phyloP scores from a whole-genome alignment of 352 stramenopile species.

The Globisporangium cylindrosporum region DNA sequence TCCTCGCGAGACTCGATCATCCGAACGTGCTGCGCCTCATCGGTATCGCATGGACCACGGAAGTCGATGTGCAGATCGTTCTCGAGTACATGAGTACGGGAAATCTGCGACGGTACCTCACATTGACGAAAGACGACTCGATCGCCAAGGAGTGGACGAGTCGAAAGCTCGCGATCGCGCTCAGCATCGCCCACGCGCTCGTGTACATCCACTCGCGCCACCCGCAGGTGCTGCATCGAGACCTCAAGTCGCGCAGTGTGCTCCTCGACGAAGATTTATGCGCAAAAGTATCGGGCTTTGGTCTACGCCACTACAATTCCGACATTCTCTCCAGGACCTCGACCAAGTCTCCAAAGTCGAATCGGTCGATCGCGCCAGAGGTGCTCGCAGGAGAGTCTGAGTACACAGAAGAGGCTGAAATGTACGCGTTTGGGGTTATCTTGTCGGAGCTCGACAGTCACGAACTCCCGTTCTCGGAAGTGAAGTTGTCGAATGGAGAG shows the following conservation, averaged over 20 bases:
- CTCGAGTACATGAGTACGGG: conserved; percentile 73
- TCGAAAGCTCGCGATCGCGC: conserved; percentile 54
- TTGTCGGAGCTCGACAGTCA: conserved; percentile 69
- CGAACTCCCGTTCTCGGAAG: conserved; percentile 61
- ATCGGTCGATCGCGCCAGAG: conserved; percentile 64
- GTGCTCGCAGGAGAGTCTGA: conserved; percentile 44
- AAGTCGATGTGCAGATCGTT: conserved; percentile 58
- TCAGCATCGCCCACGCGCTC: conserved; percentile 59
- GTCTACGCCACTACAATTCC: conserved; percentile 37
- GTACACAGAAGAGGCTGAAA: conserved; percentile 45
- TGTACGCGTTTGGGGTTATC: conserved; percentile 77
- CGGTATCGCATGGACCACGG: conserved; percentile 63
- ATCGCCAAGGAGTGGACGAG: conserved; percentile 37
- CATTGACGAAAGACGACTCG: conserved; percentile 26
- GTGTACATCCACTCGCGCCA: conserved; percentile 65
- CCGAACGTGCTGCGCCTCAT: conserved; percentile 80
- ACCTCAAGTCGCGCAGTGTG: conserved; percentile 72
- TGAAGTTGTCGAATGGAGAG: conserved; percentile 51
- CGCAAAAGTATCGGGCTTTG: conserved; percentile 74
- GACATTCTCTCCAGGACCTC: conserved; percentile 19
- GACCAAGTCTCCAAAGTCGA: conserved; percentile 28
- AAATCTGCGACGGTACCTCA: conserved; percentile 55
- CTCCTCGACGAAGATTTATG: conserved; percentile 49
- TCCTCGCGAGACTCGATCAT: conserved; percentile 58
- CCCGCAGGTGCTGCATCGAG: conserved; percentile 57